These are phyloP conservation scores for Fusarium algeriense DNA, from an alignment of 2,329 filamentous ascomycete species.

Conservation along the genomic window DNA sequence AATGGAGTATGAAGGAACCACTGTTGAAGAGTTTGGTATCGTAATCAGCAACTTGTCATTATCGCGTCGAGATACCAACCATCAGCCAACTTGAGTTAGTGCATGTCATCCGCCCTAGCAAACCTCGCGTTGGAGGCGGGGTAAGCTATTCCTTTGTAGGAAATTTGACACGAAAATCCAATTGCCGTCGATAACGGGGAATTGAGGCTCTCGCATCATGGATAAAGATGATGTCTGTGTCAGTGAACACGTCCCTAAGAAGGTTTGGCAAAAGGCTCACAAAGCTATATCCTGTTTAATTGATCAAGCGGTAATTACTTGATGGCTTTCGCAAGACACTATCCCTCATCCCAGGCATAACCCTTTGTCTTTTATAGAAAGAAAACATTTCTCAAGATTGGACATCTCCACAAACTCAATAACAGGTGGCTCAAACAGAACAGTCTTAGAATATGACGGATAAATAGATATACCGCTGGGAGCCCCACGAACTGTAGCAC, in stretches of 20 bases:
- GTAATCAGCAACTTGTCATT: neutral
- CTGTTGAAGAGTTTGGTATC: neutral
- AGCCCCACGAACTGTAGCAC: too few species aligned
- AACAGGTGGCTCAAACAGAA: neutral
- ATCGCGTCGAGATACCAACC: constrained; percentile 3
- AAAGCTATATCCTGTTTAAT: too few species aligned
- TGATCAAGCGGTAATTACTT: too few species aligned
- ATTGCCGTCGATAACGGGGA: neutral
- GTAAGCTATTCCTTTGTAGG: constrained; percentile 3
- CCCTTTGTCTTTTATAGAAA: neutral
- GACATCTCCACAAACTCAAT: fast-evolving
- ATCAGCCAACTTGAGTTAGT: constrained; percentile 1
- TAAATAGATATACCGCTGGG: fast-evolving
- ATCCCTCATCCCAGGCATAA: too few species aligned
- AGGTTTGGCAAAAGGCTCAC: too few species aligned
- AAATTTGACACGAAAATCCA: neutral
- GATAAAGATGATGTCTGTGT: too few species aligned
- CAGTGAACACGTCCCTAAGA: too few species aligned
- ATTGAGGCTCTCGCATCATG: too few species aligned
- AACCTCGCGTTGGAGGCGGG: constrained; percentile 10
- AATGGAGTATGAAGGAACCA: neutral
- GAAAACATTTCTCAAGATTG: neutral
- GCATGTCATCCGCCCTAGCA: neutral
- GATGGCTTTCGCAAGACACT: too few species aligned
- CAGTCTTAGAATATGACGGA: fast-evolving